Evolutionary conservation across 495 filamentous ascomycete genomes (phyloP).

Genomic region (Xylaria castorea): DNA sequence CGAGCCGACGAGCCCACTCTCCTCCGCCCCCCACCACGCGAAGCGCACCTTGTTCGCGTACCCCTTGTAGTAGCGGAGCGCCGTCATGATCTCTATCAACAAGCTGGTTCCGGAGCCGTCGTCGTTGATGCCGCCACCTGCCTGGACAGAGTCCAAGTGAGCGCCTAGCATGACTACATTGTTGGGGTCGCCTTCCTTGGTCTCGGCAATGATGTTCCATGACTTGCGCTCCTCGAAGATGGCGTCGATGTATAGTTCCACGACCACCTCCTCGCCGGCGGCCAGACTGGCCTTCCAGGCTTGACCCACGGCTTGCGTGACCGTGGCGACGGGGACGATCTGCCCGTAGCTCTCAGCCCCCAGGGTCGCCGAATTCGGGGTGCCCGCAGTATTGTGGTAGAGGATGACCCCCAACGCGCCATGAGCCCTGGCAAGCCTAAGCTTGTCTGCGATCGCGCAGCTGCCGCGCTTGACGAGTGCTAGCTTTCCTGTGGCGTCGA

Average conservation of each 20-base stretch:
- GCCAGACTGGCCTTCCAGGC: slow-evolving; percentile 32
- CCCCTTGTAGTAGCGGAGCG: slow-evolving; percentile 34
- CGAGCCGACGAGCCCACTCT: slow-evolving; percentile 47
- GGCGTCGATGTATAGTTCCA: slow-evolving; percentile 29
- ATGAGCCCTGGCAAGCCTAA: slow-evolving; percentile 32
- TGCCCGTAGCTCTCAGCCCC: slow-evolving; percentile 39
- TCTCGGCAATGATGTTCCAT: slow-evolving; percentile 50
- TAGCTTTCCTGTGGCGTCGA: slow-evolving; percentile 49
- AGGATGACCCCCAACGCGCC: slow-evolving; percentile 43
- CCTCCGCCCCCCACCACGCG: slow-evolving; percentile 50
- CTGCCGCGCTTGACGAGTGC: slow-evolving; percentile 46
- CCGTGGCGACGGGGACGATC: slow-evolving; percentile 41
- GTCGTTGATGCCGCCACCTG: slow-evolving; percentile 48
- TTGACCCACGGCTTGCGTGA: slow-evolving; percentile 33
- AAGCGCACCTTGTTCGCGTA: slow-evolving; percentile 52
- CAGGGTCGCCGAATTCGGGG: slow-evolving; percentile 30
- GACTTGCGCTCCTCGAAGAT: slow-evolving; percentile 29
- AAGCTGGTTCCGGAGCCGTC: slow-evolving; percentile 48
- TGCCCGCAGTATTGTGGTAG: slow-evolving; percentile 30
- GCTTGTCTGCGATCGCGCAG: slow-evolving; percentile 45
- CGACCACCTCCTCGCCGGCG: slow-evolving; percentile 28
- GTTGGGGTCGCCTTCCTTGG: slow-evolving; percentile 45
- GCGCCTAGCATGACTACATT: slow-evolving; percentile 46
- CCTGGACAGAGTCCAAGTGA: slow-evolving; percentile 46
- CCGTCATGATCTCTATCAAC: slow-evolving; percentile 43